Percentiles rank a stretch among this genome's conserved stretches.
These are phyloP conservation scores for Nakazawaea holstii DNA, from an alignment of 805 yeast genomes.

Conservation along the genomic window DNA sequence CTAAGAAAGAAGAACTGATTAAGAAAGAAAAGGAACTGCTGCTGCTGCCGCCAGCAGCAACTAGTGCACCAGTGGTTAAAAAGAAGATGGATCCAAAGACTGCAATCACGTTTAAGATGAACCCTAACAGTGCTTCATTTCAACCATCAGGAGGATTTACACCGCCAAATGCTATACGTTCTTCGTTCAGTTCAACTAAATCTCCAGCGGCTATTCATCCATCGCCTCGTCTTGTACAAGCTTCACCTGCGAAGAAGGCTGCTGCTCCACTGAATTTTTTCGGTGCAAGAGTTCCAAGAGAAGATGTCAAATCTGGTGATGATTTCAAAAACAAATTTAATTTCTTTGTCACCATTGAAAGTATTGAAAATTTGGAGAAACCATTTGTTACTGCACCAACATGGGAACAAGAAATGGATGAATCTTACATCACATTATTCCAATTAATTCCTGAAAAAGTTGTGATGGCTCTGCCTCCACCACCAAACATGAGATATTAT, in stretches of 20 bases:
- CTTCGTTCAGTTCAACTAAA: slow-evolving; percentile 2
- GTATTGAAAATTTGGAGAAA: slow-evolving; percentile 41
- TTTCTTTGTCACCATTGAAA: slow-evolving; percentile 43
- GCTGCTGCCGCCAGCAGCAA: slow-evolving; percentile 9
- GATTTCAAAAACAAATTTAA: slow-evolving; percentile 42
- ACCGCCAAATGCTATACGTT: slow-evolving; percentile 15
- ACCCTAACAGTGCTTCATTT: slow-evolving; percentile 63
- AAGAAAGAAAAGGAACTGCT: slow-evolving; percentile 13
- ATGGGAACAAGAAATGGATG: slow-evolving; percentile 59
- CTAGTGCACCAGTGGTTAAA: slow-evolving; percentile 19
- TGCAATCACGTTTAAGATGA: slow-evolving; percentile 62
- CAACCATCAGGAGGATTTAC: slow-evolving; percentile 36
- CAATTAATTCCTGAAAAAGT: slow-evolving; percentile 31
- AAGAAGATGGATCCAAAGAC: slow-evolving; percentile 48
- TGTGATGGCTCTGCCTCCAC: slow-evolving; percentile 15
- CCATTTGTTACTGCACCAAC: slow-evolving; percentile 75
- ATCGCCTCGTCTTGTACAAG: slow-evolving; percentile 14
- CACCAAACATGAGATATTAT: slow-evolving; percentile 6
- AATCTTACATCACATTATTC: slow-evolving; percentile 48
- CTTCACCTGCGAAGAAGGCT: slow-evolving; percentile 2
- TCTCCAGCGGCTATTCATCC: slow-evolving; percentile 6
- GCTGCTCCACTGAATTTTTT: slow-evolving; percentile 26
- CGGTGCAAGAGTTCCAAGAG: slow-evolving; percentile 29
- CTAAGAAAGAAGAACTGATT: slow-evolving; percentile 13
- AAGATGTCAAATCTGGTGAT: slow-evolving; percentile 21